Conservation (phyloP, 2,329 filamentous ascomycete species). For the Nothomitra cinnamomea region DNA sequence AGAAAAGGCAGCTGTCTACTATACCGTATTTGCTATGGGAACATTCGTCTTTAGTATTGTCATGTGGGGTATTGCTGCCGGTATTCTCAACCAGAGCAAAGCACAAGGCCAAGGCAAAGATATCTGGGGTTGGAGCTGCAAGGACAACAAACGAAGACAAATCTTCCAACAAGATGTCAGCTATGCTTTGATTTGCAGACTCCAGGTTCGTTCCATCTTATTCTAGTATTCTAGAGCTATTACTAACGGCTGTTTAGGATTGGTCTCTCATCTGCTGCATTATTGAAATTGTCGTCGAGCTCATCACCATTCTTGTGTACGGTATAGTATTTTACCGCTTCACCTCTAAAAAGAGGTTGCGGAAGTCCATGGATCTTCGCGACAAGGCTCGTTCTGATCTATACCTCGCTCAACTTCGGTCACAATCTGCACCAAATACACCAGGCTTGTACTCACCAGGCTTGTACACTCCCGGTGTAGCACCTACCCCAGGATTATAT, state of each 20-base stretch:
- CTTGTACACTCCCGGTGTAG: constrained; percentile 34
- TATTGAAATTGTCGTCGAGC: constrained; percentile 87
- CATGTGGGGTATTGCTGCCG: constrained; percentile 81
- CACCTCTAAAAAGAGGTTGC: constrained; percentile 87
- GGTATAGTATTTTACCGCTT: constrained; percentile 92
- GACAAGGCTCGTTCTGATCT: constrained; percentile 89
- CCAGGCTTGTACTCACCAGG: constrained; percentile 57
- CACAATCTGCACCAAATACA: constrained; percentile 87
- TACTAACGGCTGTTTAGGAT: constrained; percentile 37
- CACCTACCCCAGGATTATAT: constrained; percentile 21
- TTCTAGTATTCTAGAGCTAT: too few species aligned
- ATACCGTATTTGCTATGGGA: constrained; percentile 79
- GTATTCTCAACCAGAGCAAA: constrained; percentile 63
- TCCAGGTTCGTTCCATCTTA: constrained; percentile 41
- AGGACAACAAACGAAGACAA: constrained; percentile 63
- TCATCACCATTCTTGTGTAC: constrained; percentile 84
- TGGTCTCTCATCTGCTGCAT: constrained; percentile 94
- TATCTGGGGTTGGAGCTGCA: constrained; percentile 97
- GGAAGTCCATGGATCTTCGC: constrained; percentile 91
- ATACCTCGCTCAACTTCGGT: constrained; percentile 71
- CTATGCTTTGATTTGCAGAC: constrained; percentile 79
- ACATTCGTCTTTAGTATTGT: constrained; percentile 89
- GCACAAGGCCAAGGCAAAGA: constrained; percentile 63
- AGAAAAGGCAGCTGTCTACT: constrained; percentile 88
- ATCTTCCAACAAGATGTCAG: constrained; percentile 68